A percentile compares a stretch with the other conserved stretches of the same genome.
Conservation (phyloP, 73 alveolate species). For the Tetrahymena malaccensis region DNA sequence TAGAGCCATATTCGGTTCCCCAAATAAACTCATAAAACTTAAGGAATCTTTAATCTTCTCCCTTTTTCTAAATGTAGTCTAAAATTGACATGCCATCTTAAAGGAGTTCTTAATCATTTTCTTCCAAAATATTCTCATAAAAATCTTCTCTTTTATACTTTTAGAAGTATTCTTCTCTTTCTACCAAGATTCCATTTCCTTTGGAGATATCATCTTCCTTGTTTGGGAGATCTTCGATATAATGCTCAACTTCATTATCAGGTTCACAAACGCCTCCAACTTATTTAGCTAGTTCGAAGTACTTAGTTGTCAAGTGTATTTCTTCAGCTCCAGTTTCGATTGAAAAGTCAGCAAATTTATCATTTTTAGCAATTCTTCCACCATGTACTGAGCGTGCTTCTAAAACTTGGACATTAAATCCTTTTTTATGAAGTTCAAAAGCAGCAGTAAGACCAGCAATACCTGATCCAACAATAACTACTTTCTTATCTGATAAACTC, state of each 20-base stretch:
- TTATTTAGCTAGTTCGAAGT: not conserved
- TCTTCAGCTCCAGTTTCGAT: not conserved
- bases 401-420: not conserved
- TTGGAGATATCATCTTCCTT: not conserved
- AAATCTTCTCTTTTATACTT: not conserved
- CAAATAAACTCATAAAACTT: not conserved
- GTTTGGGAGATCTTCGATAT: not conserved
- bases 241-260: not conserved
- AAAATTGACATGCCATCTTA: not conserved
- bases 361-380: not conserved
- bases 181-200: not conserved
- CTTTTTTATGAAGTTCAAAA: not conserved
- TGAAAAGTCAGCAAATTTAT: not conserved
- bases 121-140: not conserved
- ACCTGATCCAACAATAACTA: not conserved
- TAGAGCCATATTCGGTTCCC: not conserved
- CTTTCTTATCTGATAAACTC: not conserved
- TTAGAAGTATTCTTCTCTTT: not conserved
- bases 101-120: not conserved
- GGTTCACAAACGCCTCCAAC: not conserved
- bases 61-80: not conserved
- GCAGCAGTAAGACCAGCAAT: not conserved
- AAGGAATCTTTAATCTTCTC: not conserved
- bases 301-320: not conserved
- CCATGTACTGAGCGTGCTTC: not conserved